These are phyloP conservation scores for Pseudonitzschia pungens DNA, from an alignment of 108 stramenopile genomes.

Conservation along the genomic window DNA sequence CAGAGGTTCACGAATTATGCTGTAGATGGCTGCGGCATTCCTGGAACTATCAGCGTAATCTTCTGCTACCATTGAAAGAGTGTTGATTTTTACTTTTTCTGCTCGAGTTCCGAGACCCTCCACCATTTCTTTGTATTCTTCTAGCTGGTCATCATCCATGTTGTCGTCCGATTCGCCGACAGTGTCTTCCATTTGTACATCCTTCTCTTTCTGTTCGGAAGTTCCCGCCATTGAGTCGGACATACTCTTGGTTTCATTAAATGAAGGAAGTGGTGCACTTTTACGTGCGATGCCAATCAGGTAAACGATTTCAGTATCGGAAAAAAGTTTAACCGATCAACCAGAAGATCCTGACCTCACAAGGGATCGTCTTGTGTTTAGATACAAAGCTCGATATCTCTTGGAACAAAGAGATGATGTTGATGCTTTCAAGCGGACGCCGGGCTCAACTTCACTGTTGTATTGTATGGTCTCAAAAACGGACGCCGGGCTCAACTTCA, in stretches of 20 bases:
- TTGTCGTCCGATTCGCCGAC: slow-evolving; percentile 46
- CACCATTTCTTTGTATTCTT: slow-evolving; percentile 75
- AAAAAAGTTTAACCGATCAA: no score
- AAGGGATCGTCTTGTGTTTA: no score
- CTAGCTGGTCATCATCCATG: slow-evolving; percentile 75
- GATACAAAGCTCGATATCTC: no score
- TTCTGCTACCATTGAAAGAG: slow-evolving; percentile 81
- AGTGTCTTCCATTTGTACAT: not conserved
- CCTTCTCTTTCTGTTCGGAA: slow-evolving; percentile 1
- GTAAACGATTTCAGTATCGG: no score
- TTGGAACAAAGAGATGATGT: no score
- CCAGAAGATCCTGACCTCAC: no score
- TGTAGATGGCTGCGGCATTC: slow-evolving; percentile 60
- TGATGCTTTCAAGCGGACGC: no score
- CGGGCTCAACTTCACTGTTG: no score
- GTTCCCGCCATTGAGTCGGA: not conserved
- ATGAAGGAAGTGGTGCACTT: not conserved
- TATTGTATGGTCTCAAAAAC: no score
- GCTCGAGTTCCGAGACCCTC: slow-evolving; percentile 68
- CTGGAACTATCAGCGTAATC: slow-evolving; percentile 59
- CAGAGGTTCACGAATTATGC: slow-evolving; percentile 63
- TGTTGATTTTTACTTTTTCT: slow-evolving; percentile 82
- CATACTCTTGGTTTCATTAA: not conserved
- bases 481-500: no score
- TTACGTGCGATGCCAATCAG: no score